Base-by-base conservation (phyloP, 2,329 filamentous ascomycete species). In the Ophiostoma sp. region DNA sequence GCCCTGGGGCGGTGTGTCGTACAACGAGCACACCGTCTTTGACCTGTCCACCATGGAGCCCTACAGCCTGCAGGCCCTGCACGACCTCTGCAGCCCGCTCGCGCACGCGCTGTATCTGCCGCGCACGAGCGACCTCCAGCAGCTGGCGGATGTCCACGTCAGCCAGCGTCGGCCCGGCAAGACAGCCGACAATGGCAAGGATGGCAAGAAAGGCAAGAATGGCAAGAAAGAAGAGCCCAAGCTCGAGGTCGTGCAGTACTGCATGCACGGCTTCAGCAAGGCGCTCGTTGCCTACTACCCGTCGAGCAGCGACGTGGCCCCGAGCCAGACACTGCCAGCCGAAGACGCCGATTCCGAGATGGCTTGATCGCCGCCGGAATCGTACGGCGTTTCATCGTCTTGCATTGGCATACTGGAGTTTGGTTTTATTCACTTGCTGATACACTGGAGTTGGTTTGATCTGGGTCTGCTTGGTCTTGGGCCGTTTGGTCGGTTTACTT, bases 181-280 rank as follows among this genome's bases (percentile, higher is more conserved):
- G 27, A 27, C 27, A 27, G 27, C 27, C 2, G 27, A 27, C 27
- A 27, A 27, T 1, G 27, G 2, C 27, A 27, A 27, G 27, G 27
- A 27, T 1, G 27, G 27, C 27, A 27, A 27, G 27, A 27, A 27
- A 27, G 27, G 27, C 27, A 27, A 27, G 27, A 27, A 27, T 1
- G 62, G 5, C 8, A 5, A 81, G 1, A 72, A 79, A 2, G 78
- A 79, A 11, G 79, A 77, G 16, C 55, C 64, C 38, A 90, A 89
- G 78, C 81, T 92, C 18, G 86, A 89, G 62, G 88, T 94, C 40
- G 86, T 91, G 65, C 95, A 99, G 79, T 98, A 98, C 76, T 97
- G 93, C 75, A 91, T 96, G 80, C 84, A 90, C 73, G 92, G 93
- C 12, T 91, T 91, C 6, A 97, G 93, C 77, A 97, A 97, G 79